Conservation (phyloP, 2,329 filamentous ascomycete genomes). For the Scedosporium boydii region DNA sequence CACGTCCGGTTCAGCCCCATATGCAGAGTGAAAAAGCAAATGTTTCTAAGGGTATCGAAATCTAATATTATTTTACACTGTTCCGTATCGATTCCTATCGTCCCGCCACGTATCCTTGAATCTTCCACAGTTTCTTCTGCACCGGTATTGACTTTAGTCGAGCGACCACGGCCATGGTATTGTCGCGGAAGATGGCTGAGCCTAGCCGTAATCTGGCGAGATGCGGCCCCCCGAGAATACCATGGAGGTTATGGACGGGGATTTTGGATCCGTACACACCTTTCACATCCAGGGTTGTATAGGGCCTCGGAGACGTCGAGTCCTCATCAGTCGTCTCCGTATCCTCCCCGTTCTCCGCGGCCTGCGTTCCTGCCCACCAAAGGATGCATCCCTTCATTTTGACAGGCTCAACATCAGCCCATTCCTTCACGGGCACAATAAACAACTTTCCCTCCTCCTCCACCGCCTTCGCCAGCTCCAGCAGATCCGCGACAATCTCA, state of each 20-base stretch:
- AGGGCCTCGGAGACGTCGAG: background rate
- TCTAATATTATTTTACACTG: background rate
- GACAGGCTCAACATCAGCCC: background rate
- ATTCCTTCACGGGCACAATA: background rate
- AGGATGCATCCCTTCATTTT: background rate
- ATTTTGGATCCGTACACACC: slow-evolving; percentile 18
- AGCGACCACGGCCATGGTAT: slow-evolving; percentile 22
- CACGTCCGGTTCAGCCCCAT: no score
- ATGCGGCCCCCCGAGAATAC: slow-evolving; percentile 31
- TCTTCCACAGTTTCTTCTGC: slow-evolving; percentile 35
- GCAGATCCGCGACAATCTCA: background rate
- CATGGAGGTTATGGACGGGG: slow-evolving; percentile 34
- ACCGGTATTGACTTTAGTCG: slow-evolving; percentile 20
- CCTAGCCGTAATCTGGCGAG: slow-evolving; percentile 18
- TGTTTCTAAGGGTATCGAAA: no score
- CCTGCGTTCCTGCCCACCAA: background rate
- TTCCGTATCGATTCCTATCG: background rate
- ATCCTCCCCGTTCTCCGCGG: background rate
- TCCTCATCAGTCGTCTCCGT: background rate
- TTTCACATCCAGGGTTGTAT: slow-evolving; percentile 18
- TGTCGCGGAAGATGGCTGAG: slow-evolving; percentile 10
- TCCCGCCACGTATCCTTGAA: slow-evolving; percentile 33
- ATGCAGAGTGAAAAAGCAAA: no score
- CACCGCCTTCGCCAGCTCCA: background rate
- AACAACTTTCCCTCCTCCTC: background rate